Conservation (phyloP, 2,329 filamentous ascomycete species). For the Fusarium coicis region DNA sequence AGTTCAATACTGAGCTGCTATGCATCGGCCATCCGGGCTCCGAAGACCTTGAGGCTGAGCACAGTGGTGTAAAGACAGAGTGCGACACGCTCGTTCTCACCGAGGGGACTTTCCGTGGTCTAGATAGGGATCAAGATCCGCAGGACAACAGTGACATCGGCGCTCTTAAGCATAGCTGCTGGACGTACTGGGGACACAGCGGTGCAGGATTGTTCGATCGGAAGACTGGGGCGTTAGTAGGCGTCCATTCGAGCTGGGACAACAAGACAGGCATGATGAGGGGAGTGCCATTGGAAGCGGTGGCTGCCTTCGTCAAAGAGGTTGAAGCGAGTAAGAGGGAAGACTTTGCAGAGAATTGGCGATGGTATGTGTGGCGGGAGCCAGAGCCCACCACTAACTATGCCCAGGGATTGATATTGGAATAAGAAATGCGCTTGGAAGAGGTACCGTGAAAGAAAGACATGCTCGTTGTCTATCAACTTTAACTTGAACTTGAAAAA, state of each 20-base stretch:
- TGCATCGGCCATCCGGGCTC: conserved; percentile 52
- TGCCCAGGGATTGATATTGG: too few relatives aligned
- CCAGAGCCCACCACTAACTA: background rate
- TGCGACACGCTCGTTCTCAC: conserved; percentile 62
- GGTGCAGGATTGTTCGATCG: conserved; percentile 59
- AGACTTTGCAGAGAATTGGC: conserved; percentile 12
- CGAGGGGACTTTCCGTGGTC: conserved; percentile 54
- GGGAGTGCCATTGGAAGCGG: conserved; percentile 58
- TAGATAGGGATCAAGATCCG: conserved; percentile 51
- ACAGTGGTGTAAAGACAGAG: conserved; percentile 49
- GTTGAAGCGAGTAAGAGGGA: conserved; percentile 22
- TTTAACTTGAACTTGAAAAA: conserved; percentile 17
- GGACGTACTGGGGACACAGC: conserved; percentile 68
- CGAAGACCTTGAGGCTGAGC: conserved; percentile 56
- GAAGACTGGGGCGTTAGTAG: conserved; percentile 54
- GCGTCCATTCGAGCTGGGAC: conserved; percentile 66
- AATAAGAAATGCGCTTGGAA: background rate
- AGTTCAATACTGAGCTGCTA: conserved; percentile 37
- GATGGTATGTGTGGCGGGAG: conserved; percentile 27
- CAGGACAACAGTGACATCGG: conserved; percentile 65
- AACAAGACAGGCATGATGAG: conserved; percentile 62
- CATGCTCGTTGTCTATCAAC: conserved; percentile 4
- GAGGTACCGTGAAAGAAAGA: background rate
- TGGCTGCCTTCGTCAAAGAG: conserved; percentile 52
- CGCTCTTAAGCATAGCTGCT: conserved; percentile 62